Base-by-base conservation (phyloP, 805 yeast species). In the Hanseniaspora lindneri region DNA sequence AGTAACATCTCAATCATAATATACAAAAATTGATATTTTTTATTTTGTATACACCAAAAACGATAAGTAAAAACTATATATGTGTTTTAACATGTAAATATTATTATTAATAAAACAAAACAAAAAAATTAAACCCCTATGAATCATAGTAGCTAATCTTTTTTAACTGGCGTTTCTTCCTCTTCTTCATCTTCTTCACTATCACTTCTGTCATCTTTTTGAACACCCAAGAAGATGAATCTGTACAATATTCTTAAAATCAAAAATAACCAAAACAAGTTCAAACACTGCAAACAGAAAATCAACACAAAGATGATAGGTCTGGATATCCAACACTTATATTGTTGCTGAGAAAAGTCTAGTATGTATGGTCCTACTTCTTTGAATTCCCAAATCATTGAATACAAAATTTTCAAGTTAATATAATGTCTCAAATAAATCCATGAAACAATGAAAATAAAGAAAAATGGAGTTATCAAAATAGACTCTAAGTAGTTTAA, bases 271-370 rank as follows among this genome's bases (percentile, higher is more conserved):
- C 98, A 92, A 67, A 83, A 92, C 19, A 76, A 56, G 60, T 92
- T 92, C 50, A 92, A 86, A 49, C 85, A 58, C 64, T 92, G 97
- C 54, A 92, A 72, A 1, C 92, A 88, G 47, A 74, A 69, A 52
- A 92, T 74, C 59, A 92, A 73, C 20, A 66, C 64, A 59, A 92
- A 88, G 3, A 89, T 88, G 62, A 92, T 87, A 48, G 85, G 83
- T 67, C 85, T 94, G 21, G 97, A 81, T 55, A 92, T 84, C 82
- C 86, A 86, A 67, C 97, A 92, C 66, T 92, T 92, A 70, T 89
- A 92, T 64, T 92, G 96, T 64, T 88, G 89, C 27, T 92, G 79
- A 11, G 74, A 83, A 78, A 85, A 92, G 69, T 86, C 77, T 56
- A 92, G 70, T 50, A 73, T 74, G 65, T 72, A 87, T 49, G 80